Evolutionary conservation across 2,329 filamentous ascomycete genomes (phyloP).

Genomic region (Fusarium sp.): DNA sequence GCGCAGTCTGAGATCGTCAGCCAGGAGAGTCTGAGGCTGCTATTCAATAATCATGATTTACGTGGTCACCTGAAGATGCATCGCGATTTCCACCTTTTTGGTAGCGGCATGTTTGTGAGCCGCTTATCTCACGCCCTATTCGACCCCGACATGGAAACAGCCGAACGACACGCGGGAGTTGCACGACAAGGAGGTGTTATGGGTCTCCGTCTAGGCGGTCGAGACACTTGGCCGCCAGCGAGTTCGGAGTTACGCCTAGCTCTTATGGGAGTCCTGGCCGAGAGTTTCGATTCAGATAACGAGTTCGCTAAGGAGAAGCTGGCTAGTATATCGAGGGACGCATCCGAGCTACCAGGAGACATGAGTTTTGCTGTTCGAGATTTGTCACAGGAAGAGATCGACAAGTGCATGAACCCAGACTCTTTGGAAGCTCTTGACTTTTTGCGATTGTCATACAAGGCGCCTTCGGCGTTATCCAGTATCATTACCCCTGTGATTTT

Average conservation of each 20-base stretch:
- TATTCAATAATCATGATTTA: conserved; percentile 81
- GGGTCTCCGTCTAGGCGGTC: conserved; percentile 84
- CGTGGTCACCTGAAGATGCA: conserved; percentile 80
- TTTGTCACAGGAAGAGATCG: conserved; percentile 81
- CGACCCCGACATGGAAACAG: conserved; percentile 82
- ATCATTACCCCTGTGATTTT: conserved; percentile 79
- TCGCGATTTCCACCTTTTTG: conserved; percentile 83
- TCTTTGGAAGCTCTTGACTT: conserved; percentile 94
- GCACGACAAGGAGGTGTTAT: conserved; percentile 78
- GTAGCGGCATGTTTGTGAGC: conserved; percentile 85
- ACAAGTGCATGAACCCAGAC: conserved; percentile 84
- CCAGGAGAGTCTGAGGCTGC: conserved; percentile 76
- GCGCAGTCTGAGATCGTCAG: conserved; percentile 84
- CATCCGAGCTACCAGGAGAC: conserved; percentile 70
- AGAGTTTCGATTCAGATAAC: conserved; percentile 69
- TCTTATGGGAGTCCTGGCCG: conserved; percentile 85
- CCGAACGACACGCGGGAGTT: conserved; percentile 78
- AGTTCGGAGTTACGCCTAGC: conserved; percentile 93
- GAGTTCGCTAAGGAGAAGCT: conserved; percentile 39
- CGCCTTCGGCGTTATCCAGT: conserved; percentile 76
- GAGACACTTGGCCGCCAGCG: conserved; percentile 91
- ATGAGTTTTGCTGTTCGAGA: conserved; percentile 88
- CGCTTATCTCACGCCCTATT: conserved; percentile 87
- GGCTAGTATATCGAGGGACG: conserved; percentile 49
- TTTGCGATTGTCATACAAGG: conserved; percentile 84